Base-by-base conservation (phyloP, 2,329 filamentous ascomycete genomes). In the Colletotrichum coccodes region DNA sequence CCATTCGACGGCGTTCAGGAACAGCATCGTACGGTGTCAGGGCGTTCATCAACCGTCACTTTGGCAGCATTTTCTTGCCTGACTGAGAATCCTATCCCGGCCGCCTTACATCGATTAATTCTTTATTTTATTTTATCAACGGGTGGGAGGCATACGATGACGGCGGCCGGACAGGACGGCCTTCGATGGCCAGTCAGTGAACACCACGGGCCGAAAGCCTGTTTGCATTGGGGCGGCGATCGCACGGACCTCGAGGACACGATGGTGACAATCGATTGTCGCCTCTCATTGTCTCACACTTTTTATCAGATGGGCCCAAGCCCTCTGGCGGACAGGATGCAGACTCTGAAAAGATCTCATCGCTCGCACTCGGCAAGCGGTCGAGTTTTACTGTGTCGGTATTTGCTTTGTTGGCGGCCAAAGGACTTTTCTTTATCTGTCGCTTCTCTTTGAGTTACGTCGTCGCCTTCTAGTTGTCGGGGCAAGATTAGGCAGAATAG, bases 11-110 rank as follows among this genome's bases (percentile, higher is more conserved):
- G 85, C 84, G 85, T 87, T 86, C 77, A 79, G 79, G 84, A 79
- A 82, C 81, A 87, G 86, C 86, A 88, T 88, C 83, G 85, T 87
- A 84, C 77, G 86, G 85, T 84, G 86, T 87, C 84, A 78, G 70
- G 86, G 86, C 84, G 85, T 87, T 86, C 77, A 80, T 76, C 73
- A 16, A 53, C 77, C 79, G 73, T 71, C 70, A 75, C 72, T 73
- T 75, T 75, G 70, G 14, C 42, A 68, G 63, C 67, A 70, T 72
- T 58, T 42, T 32, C 59, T 54, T 40, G 69, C 50, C 64, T 61
- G 70, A 47, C 54, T 49, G 42, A 44, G 32, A 56, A 36, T 34
- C 21, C 53, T 59, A 30, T 32, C 49, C 34, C 42, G 54, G 62
- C 54, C 66, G 49, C 73, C 76, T 75, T 77, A 75, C 75, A 73